Percentiles rank a stretch among this genome's conserved stretches.
Conservation (phyloP, 768 basidiomycete species). For the Lepiota venenata region DNA sequence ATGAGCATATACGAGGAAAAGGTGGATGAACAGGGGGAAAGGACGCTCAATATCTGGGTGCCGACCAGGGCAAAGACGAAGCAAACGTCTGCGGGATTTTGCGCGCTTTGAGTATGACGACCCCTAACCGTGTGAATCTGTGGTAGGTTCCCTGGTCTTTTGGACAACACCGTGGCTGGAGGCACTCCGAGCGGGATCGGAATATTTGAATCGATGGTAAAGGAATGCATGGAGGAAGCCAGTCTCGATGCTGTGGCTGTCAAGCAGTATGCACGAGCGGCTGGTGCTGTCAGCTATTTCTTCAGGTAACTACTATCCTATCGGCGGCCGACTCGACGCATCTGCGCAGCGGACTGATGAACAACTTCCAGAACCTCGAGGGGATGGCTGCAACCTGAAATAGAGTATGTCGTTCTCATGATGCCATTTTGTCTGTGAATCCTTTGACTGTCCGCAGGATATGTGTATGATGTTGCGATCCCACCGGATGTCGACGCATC, state of each 20-base stretch:
- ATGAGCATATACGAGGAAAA: constrained; percentile 68
- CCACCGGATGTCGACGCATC: constrained; percentile 47
- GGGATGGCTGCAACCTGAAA: constrained; percentile 86
- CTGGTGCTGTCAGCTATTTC: constrained; percentile 82
- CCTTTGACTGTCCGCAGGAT: constrained; percentile 41
- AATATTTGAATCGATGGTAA: constrained; percentile 72
- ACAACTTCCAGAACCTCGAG: constrained; percentile 40
- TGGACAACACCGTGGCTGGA: constrained; percentile 92
- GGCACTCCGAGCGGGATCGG: constrained; percentile 83
- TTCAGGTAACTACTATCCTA: constrained; percentile 49
- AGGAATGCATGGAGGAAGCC: constrained; percentile 94
- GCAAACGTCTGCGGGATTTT: constrained; percentile 61
- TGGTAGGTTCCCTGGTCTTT: constrained; percentile 72
- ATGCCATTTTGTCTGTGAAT: background rate
- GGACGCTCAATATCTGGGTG: constrained; percentile 71
- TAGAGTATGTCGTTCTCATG: constrained; percentile 48
- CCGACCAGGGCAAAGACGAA: constrained; percentile 85
- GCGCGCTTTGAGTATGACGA: background rate
- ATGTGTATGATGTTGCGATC: constrained; percentile 78
- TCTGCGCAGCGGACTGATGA: background rate
- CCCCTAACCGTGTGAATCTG: background rate
- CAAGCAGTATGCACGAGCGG: constrained; percentile 49
- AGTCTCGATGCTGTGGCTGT: constrained; percentile 70
- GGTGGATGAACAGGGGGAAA: constrained; percentile 27
- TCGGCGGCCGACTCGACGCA: background rate